These are phyloP conservation scores for Kuraishia hungarica DNA, from an alignment of 805 yeast genomes.

Conservation along the genomic window DNA sequence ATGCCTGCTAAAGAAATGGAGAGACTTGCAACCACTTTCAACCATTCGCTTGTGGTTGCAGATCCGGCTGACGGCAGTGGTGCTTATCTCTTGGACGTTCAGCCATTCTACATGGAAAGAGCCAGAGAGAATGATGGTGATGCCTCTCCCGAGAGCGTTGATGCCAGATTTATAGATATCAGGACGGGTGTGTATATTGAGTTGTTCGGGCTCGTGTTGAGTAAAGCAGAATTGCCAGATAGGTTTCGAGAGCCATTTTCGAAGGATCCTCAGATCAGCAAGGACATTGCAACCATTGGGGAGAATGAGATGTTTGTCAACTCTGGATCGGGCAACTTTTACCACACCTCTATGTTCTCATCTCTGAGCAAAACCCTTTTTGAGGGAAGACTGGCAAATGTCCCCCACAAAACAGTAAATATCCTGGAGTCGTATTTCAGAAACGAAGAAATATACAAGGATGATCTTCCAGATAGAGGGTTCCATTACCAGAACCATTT, in stretches of 20 bases:
- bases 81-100: slow-evolving; percentile 35
- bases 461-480: slow-evolving; percentile 13
- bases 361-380: slow-evolving; percentile 19
- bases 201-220: slow-evolving; percentile 27
- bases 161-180: slow-evolving; percentile 45
- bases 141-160: slow-evolving; percentile 33
- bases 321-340: slow-evolving; percentile 26
- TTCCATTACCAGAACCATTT: slow-evolving; percentile 26
- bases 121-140: slow-evolving; percentile 37
- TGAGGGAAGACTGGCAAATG: slow-evolving; percentile 21
- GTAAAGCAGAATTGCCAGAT: slow-evolving; percentile 3
- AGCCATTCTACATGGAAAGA: slow-evolving; percentile 41
- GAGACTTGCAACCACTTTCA: slow-evolving; percentile 36
- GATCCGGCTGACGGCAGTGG: slow-evolving; percentile 38
- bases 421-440: slow-evolving; percentile 14
- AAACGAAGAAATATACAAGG: slow-evolving; percentile 14
- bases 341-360: slow-evolving; percentile 16
- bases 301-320: slow-evolving; percentile 19
- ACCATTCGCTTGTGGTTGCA: slow-evolving; percentile 34
- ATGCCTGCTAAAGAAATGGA: slow-evolving; percentile 39
- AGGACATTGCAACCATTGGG: slow-evolving; percentile 12
- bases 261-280: slow-evolving; percentile 11
- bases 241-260: slow-evolving; percentile 9
- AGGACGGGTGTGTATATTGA: slow-evolving; percentile 39
- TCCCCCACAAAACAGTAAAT: slow-evolving; percentile 14